A percentile compares a stretch with the other conserved stretches of the same genome.
Evolutionary conservation across 176 grass and related monocot genomes (phyloP).

Genomic region (Hordeum vulgare): MorexV3_pseudomolecules_assembly NC_058518.1:361602117-361602616

Average conservation of each 20-base stretch:
- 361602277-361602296: slow-evolving; percentile 41
- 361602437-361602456: no score
- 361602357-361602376: not conserved
- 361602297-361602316: not conserved
- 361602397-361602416: not conserved
- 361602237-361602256: slow-evolving; percentile 44
- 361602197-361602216: slow-evolving; percentile 14
- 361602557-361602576: no score
- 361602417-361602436: not conserved
- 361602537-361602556: no score
- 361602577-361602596: no score
- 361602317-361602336: not conserved
- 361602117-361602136: slow-evolving; percentile 18
- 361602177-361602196: slow-evolving; percentile 23
- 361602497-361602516: no score
- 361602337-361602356: not conserved
- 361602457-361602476: no score
- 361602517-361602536: no score
- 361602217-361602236: slow-evolving; percentile 39
- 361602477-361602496: no score
- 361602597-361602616: no score
- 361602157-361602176: not conserved
- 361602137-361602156: not conserved
- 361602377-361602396: not conserved
- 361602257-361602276: slow-evolving; percentile 27